These are phyloP conservation scores for Rhodotorula sp. DNA, from an alignment of 1,284 basidiomycete species.

Conservation along the genomic window DNA sequence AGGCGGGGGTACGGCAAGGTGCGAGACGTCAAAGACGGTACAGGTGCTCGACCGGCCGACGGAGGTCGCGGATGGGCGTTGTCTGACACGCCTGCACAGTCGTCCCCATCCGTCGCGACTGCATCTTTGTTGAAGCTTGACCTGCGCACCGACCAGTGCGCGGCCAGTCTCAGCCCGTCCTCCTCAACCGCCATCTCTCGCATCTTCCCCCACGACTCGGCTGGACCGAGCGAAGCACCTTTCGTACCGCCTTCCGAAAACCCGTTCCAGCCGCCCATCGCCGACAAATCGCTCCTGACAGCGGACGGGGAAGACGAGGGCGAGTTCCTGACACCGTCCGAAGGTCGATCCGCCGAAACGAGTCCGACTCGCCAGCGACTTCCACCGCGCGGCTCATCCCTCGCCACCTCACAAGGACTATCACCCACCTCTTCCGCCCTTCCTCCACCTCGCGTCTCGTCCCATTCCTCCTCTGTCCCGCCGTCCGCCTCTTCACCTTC, in stretches of 20 bases:
- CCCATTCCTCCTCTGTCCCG: neutral
- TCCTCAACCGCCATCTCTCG: neutral
- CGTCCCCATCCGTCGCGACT: neutral
- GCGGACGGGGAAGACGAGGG: too few relatives aligned
- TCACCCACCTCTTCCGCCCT: neutral
- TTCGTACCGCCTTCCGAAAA: neutral
- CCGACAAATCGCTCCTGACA: too few relatives aligned
- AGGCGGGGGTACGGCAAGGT: neutral
- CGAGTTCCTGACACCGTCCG: too few relatives aligned
- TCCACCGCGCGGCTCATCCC: constrained; percentile 6
- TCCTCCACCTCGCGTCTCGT: neutral
- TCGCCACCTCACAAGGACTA: neutral
- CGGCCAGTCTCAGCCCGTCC: neutral
- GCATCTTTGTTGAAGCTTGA: neutral
- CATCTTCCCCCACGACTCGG: neutral
- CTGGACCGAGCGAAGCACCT: neutral
- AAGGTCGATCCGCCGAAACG: neutral
- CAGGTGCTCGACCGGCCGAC: neutral
- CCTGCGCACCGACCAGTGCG: neutral
- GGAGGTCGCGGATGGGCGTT: constrained; percentile 22
- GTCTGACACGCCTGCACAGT: constrained; percentile 19
- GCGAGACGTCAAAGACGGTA: neutral
- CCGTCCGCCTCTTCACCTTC: neutral
- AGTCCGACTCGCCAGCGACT: neutral
- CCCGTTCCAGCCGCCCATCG: neutral